Evolutionary conservation across 169 alveolate species (phyloP), one percentile per base, ranked within the genome.

Genomic region (Eimeria acervulina): DNA sequence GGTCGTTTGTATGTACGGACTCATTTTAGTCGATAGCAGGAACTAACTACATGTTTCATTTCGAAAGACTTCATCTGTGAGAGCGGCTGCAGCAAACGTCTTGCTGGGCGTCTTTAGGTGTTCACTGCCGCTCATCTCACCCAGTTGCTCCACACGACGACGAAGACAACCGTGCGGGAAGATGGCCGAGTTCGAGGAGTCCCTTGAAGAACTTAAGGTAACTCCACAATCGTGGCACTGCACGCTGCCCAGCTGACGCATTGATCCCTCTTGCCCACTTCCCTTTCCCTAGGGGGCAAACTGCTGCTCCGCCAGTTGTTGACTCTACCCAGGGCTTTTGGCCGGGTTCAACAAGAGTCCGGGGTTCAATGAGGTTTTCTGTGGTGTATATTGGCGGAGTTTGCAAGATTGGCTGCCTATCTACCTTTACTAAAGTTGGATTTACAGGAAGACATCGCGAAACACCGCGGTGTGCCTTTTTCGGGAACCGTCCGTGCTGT

Each of bases 151-250:
- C 0, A 31, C 26, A 68, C 78, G 19, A 31, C 40, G 78, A 68
- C 44, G 78, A 68, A 42, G 31, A n/a, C 59, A 51, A 51, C 38
- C 2, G 78, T 31, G 78, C 44, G 40, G 78, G 85, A 95, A 42
- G 44, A 95, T 95, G 96, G 95, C 95, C 44, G 96, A 95, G 36
- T 83, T 95, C 76, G 96, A 87, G 84, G 96, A 95, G 33, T 76
- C 95, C 17, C 44, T 89, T 31, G 96, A 95, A 61, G 96, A 83
- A 31, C 95, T 95, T 10, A 84, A 95, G 95, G 96, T 95, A 59
- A 1, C 17, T 31, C 4, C 6, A 31, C 78, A 68, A 68, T 31
- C 12, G 40, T 31, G 15, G 78, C 26, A 4, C n/a, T 68, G 40
- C 78, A 68, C 31, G 78, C 78, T 8, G 78, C 1, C 1, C 7